Base-by-base conservation (phyloP, 257 asterid genomes). In the Nicotiana tomentosiformis region DNA sequence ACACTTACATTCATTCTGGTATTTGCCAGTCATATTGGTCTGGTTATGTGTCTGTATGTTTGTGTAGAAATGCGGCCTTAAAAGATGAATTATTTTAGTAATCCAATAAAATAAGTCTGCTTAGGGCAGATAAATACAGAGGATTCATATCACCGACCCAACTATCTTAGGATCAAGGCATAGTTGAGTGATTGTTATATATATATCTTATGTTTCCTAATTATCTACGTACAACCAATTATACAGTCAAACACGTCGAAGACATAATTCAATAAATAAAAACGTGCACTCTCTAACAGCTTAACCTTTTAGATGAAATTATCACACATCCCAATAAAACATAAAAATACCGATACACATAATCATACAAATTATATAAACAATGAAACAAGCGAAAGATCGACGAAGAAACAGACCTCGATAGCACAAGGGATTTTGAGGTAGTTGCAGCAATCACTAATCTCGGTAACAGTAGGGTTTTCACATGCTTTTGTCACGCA, bases 361-460 rank as follows among this genome's bases (percentile, higher is more conserved):
- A 53, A 53, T 56, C 61, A 56, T 56, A 17, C 46, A 26, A 58
- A 23, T 58, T 15, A 18, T 77, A 3, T 26, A 17, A 39, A 5
- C 16, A 35, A 33, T 3, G 14, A 23, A 26, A 29, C 4, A 46
- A 58, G 18, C 23, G 23, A 18, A 56, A 53, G 12, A 43, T 43
- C 18, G 43, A 30, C 7, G 2, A 79, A 30, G 16, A 37, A 6
- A 30, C 61, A 39, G 55, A 94, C 98, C 99, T 96, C 98, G 65
- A 96, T 92, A 12, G 93, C 98, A 83, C 91, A 89, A 35, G 97
- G 98, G 81, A 96, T 89, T 88, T 91, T 94, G 84, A 96, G 93
- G 87, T 93, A 91, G 66, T 81, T 77, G 76, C 98, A 93, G 82
- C 98, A 94, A 91, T 96, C 99, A 81, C 87, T 86, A 81, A 96